Conservation (phyloP, 768 basidiomycete genomes). For the Trametopsis cervina region DNA sequence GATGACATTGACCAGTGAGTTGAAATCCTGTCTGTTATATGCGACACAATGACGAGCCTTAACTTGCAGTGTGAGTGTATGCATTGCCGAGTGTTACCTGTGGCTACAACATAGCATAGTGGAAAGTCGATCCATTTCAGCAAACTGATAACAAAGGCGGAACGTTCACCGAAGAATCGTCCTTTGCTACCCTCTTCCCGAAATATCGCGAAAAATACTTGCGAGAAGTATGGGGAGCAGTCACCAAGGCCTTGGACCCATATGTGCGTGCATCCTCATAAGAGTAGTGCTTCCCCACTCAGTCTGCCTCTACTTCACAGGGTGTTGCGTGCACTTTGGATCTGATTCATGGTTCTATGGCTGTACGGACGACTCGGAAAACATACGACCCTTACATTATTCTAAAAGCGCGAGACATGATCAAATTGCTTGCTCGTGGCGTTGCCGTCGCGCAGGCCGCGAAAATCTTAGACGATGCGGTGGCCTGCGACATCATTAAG, state of each 20-base stretch:
- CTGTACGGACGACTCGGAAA: constrained; percentile 93
- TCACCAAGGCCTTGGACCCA: constrained; percentile 75
- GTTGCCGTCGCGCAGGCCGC: constrained; percentile 81
- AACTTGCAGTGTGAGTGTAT: constrained; percentile 24
- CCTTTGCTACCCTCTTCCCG: constrained; percentile 96
- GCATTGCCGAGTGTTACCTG: background rate
- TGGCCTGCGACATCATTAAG: constrained; percentile 97
- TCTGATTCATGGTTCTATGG: constrained; percentile 95
- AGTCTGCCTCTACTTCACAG: constrained; percentile 30
- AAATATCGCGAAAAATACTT: constrained; percentile 98
- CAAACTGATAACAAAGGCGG: constrained; percentile 73
- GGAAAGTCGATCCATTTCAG: constrained; percentile 83
- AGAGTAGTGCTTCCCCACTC: too few species aligned
- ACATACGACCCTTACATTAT: constrained; percentile 96
- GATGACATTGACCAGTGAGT: constrained; percentile 98
- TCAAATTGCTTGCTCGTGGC: constrained; percentile 91
- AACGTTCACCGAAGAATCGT: constrained; percentile 90
- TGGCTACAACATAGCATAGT: constrained; percentile 27
- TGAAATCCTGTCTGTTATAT: background rate
- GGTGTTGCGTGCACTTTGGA: constrained; percentile 89
- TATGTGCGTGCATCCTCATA: constrained; percentile 43
- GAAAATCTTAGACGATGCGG: constrained; percentile 83
- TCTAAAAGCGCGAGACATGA: constrained; percentile 91
- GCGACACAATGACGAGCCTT: constrained; percentile 1
- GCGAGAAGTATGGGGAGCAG: constrained; percentile 89